Evolutionary conservation across 2,329 filamentous ascomycete genomes (phyloP).

Genomic region (Scedosporium aurantiacum): DNA sequence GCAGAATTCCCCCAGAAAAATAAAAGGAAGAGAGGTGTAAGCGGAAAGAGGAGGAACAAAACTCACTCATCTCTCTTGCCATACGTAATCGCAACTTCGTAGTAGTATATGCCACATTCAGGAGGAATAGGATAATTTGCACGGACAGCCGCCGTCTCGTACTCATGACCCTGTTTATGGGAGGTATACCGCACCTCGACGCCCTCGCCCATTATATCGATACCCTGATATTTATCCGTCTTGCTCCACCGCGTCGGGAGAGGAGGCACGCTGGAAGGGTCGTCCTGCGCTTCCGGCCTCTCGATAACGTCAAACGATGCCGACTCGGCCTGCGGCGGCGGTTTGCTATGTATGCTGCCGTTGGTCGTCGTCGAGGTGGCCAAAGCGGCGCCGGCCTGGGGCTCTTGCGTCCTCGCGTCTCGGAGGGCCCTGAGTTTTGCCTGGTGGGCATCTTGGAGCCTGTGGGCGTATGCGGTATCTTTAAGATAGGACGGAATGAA

Average conservation of each 20-base stretch:
- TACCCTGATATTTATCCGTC: constrained; percentile 57
- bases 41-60: background rate
- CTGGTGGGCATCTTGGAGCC: constrained; percentile 56
- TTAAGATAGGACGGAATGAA: constrained; percentile 78
- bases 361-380: constrained; percentile 9
- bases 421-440: constrained; percentile 39
- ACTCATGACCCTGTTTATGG: constrained; percentile 34
- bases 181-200: constrained; percentile 55
- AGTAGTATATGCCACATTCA: constrained; percentile 92
- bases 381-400: constrained; percentile 13
- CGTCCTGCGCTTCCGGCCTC: constrained; percentile 49
- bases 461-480: constrained; percentile 66
- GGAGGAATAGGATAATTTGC: constrained; percentile 78
- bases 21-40: background rate
- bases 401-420: constrained; percentile 27
- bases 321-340: background rate
- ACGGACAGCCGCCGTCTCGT: constrained; percentile 74
- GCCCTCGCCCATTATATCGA: constrained; percentile 68
- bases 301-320: constrained; percentile 71
- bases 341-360: constrained; percentile 19
- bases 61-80: constrained; percentile 46
- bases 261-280: constrained; percentile 34
- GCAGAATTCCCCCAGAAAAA: background rate
- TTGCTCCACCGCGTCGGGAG: constrained; percentile 78
- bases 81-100: constrained; percentile 51